A percentile compares a stretch with the other conserved stretches of the same genome.
phyloP scores from a whole-genome alignment of 257 asterid species.

The Solanum chmielewskii region DNA sequence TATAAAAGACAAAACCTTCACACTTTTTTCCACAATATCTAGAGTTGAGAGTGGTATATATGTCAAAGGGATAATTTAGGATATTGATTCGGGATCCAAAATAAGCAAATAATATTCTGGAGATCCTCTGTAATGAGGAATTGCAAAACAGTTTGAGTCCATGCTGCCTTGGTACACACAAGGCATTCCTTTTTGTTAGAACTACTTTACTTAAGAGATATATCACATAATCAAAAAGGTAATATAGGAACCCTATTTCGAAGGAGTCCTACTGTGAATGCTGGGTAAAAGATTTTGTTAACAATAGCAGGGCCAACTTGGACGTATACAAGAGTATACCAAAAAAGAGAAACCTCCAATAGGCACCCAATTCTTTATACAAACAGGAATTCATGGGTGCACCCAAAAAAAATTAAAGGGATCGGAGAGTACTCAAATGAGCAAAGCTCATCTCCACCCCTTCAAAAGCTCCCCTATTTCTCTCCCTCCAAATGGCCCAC shows the following conservation, averaged over 20 bases:
- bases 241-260: background rate
- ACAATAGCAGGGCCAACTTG: background rate
- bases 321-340: background rate
- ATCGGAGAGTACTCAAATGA: background rate
- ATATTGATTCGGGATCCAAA: background rate
- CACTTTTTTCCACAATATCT: background rate
- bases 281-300: background rate
- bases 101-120: background rate
- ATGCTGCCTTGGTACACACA: background rate
- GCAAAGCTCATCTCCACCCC: background rate
- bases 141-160: background rate
- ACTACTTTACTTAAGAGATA: background rate
- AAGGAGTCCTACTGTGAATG: background rate
- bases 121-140: background rate
- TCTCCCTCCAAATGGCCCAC: background rate
- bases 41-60: background rate
- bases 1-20: background rate
- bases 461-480: background rate
- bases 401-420: background rate
- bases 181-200: background rate
- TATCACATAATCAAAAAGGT: background rate
- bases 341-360: background rate
- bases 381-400: background rate
- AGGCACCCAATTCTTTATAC: background rate
- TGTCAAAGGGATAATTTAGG: background rate